These are phyloP conservation scores for Penicillium diatomitis DNA, from an alignment of 495 filamentous ascomycete species.

Conservation along the genomic window DNA sequence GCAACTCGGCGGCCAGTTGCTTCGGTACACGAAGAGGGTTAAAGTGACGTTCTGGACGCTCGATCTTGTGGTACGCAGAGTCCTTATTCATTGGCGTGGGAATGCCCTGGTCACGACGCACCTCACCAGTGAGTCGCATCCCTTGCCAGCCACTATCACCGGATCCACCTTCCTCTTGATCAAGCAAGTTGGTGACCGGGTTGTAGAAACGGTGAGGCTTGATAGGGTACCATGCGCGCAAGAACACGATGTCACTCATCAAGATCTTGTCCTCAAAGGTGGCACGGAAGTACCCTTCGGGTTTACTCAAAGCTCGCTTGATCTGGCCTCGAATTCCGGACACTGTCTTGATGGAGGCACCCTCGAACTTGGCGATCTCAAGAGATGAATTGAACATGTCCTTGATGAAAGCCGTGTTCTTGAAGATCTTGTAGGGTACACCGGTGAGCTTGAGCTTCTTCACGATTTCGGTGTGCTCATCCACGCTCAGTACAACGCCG, in stretches of 20 bases:
- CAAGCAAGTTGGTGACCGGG: conserved; percentile 83
- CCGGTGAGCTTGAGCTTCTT: conserved; percentile 98
- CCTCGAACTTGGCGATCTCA: conserved; percentile 97
- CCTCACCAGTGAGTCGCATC: conserved; percentile 93
- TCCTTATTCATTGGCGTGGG: conserved; percentile 70
- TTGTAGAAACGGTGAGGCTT: conserved; percentile 95
- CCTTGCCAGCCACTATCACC: conserved; percentile 56
- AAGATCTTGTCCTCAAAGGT: conserved; percentile 98
- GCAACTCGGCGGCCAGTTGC: conserved; percentile 73
- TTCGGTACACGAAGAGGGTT: conserved; percentile 87
- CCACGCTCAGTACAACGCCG: conserved; percentile 83
- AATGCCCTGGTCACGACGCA: conserved; percentile 66
- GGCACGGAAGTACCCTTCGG: conserved; percentile 89
- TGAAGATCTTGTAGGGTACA: conserved; percentile 93
- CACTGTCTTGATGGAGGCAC: conserved; percentile 87
- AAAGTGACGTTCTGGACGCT: conserved; percentile 76
- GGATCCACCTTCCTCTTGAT: conserved; percentile 24
- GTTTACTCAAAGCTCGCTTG: conserved; percentile 83
- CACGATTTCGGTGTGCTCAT: conserved; percentile 90
- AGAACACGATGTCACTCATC: conserved; percentile 91
- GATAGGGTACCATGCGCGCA: conserved; percentile 93
- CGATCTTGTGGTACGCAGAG: conserved; percentile 73
- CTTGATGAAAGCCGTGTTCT: conserved; percentile 97
- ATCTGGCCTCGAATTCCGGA: conserved; percentile 94
- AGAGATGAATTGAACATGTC: conserved; percentile 92